Base-by-base conservation (phyloP, 306 rosid genomes). In the Erythrophleum fordii region DNA sequence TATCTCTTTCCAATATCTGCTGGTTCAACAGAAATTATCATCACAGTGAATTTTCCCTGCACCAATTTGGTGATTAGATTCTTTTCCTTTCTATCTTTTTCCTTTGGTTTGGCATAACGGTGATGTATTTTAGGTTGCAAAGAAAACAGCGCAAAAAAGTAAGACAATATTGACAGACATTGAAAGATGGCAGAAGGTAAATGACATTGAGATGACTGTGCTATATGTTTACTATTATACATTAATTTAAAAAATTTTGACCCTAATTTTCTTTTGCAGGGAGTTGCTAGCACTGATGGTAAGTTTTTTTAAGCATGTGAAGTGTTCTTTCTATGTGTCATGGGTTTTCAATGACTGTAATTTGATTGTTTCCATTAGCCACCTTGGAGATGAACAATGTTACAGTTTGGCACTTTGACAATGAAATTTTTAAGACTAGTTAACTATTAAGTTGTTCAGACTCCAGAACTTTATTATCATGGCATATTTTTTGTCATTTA, bases 131-230 rank as follows among this genome's bases (percentile, higher is more conserved):
- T 89, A 96, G 99, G 98, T 89, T 77, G 99, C 98, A 69, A 96
- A 93, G 88, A 89, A 85, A 88, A 96, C 99, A 26, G 98, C 99
- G 26, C 97, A 91, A 76, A 96, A 79, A 81, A 92, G 97, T 53
- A 93, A 88, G 87, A 90, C 89, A 46, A 89, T 92, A 79, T 83
- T 96, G 91, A 93, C 97, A 68, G 99, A 95, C 74, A 89, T 96
- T 76, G 99, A 95, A 87, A 83, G 99, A 83, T 90, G 99, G 99
- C 99, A 96, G 89, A 96, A 96, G 97, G 99, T 96, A 86, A 64
- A 28, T 10, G n/a, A 69, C 51, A 22, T 34, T 42, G n/a, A 77
- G 62, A 53, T 59, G 31, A n/a, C 58, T 72, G 66, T 68, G 39
- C 39, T 14, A 20, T 60, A 11, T 69, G 17, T 66, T 65, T 70